phyloP scores from a whole-genome alignment of 495 filamentous ascomycete species.

The Tuber microsphaerosporum region DNA sequence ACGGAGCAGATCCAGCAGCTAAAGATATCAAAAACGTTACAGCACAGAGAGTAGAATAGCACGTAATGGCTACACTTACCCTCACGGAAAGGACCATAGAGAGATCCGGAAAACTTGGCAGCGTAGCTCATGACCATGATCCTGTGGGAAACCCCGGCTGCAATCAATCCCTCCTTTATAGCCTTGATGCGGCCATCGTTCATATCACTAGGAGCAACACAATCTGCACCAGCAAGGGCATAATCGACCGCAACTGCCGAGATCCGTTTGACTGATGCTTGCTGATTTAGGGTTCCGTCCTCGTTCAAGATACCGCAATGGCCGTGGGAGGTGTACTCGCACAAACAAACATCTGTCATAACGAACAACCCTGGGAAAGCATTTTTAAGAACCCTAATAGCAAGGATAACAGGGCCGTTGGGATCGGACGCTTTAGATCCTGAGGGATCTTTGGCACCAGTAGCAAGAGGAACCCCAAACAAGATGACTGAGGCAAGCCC shows the following conservation, averaged over 20 bases:
- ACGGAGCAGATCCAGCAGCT: conserved; percentile 82
- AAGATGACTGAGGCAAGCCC: conserved; percentile 88
- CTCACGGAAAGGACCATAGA: conserved; percentile 96
- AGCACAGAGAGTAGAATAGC: neutral
- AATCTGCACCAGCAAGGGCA: conserved; percentile 87
- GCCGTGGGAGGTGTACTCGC: conserved; percentile 97
- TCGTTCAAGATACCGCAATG: conserved; percentile 93
- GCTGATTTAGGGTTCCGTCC: conserved; percentile 87
- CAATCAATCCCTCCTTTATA: conserved; percentile 93
- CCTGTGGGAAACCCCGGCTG: conserved; percentile 80
- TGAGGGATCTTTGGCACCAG: conserved; percentile 76
- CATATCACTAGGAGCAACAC: conserved; percentile 96
- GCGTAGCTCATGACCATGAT: conserved; percentile 93
- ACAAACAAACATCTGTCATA: conserved; percentile 86
- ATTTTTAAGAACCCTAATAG: conserved; percentile 71
- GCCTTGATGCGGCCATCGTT: conserved; percentile 94
- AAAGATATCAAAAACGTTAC: neutral
- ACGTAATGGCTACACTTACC: conserved; percentile 12
- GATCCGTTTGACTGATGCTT: conserved; percentile 82
- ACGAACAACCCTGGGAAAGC: conserved; percentile 85
- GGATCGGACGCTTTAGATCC: conserved; percentile 94
- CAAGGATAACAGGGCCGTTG: conserved; percentile 77
- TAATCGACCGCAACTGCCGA: conserved; percentile 89
- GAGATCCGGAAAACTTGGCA: conserved; percentile 90
- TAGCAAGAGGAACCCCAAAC: conserved; percentile 81